phyloP scores from a whole-genome alignment of 2,329 filamentous ascomycete species.

The Knufia petricola region DNA sequence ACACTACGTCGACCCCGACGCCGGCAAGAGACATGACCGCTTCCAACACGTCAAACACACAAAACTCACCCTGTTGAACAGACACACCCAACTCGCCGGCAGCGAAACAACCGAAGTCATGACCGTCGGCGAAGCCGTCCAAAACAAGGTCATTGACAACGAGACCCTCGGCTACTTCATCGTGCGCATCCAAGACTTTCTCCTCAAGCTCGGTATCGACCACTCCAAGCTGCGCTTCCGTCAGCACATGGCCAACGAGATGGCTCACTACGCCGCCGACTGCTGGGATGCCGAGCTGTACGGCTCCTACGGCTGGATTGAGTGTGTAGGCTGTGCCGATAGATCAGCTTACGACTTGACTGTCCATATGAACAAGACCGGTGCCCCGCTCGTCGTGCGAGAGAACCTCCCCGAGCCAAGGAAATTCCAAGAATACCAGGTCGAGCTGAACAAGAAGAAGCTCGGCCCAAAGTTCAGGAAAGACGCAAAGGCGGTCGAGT shows the following conservation, averaged over 20 bases:
- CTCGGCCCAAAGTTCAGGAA: slow-evolving; percentile 95
- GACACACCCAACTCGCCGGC: slow-evolving; percentile 74
- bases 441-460: slow-evolving; percentile 88
- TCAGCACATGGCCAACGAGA: slow-evolving; percentile 88
- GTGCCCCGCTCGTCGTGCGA: slow-evolving; percentile 72
- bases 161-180: slow-evolving; percentile 98
- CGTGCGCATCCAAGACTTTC: slow-evolving; percentile 83
- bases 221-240: slow-evolving; percentile 83
- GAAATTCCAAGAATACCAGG: slow-evolving; percentile 74
- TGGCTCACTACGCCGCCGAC: slow-evolving; percentile 91
- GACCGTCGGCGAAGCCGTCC: slow-evolving; percentile 77
- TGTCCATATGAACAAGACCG: slow-evolving; percentile 89
- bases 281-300: slow-evolving; percentile 96
- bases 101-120: slow-evolving; percentile 66
- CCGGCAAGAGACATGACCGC: slow-evolving; percentile 86
- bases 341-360: slow-evolving; percentile 88
- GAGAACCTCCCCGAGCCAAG: slow-evolving; percentile 70
- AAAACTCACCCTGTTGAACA: slow-evolving; percentile 74
- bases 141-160: slow-evolving; percentile 77
- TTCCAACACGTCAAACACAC: slow-evolving; percentile 79
- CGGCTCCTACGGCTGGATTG: slow-evolving; percentile 92
- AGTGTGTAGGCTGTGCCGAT: slow-evolving; percentile 95
- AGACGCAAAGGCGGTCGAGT: slow-evolving; percentile 76
- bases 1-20: slow-evolving; percentile 90
- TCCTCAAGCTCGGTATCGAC: slow-evolving; percentile 80